These are phyloP conservation scores for Stenocarpella maydis DNA, from an alignment of 2,329 filamentous ascomycete genomes.

Conservation along the genomic window DNA sequence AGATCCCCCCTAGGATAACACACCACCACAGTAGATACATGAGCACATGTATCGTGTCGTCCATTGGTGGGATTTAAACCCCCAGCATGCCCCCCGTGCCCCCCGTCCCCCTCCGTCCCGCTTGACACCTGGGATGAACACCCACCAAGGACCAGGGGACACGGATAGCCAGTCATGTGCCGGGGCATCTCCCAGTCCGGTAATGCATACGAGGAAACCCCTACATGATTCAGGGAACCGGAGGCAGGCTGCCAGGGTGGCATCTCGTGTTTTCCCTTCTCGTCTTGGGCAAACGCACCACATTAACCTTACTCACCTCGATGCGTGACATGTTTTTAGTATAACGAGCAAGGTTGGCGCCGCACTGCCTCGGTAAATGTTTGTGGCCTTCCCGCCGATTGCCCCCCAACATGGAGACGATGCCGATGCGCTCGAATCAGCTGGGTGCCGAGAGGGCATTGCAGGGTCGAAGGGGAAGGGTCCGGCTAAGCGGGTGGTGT, in stretches of 20 bases:
- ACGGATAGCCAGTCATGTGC: slow-evolving; percentile 15
- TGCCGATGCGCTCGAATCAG: slow-evolving; percentile 5
- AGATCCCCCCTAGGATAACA: neutral
- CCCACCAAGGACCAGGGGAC: neutral
- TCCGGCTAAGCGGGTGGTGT: neutral
- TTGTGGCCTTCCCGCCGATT: no score
- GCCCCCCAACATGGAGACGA: no score
- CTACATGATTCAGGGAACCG: slow-evolving; percentile 19
- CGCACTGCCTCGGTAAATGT: no score
- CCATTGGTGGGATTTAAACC: slow-evolving; percentile 25
- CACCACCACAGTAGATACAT: no score
- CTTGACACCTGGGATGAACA: neutral
- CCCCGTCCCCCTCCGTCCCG: neutral
- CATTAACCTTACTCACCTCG: no score
- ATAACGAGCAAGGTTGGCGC: no score
- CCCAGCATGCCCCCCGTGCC: neutral
- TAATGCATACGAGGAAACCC: neutral
- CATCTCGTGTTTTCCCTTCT: no score
- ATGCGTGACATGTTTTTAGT: no score
- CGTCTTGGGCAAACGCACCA: no score
- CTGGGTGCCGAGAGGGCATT: neutral
- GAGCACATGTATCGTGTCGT: neutral
- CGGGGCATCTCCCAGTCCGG: neutral
- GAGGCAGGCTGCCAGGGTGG: neutral
- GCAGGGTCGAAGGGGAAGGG: neutral